Evolutionary conservation across 202 grass and related monocot genomes (phyloP).

Genomic region (Setaria viridis): DNA sequence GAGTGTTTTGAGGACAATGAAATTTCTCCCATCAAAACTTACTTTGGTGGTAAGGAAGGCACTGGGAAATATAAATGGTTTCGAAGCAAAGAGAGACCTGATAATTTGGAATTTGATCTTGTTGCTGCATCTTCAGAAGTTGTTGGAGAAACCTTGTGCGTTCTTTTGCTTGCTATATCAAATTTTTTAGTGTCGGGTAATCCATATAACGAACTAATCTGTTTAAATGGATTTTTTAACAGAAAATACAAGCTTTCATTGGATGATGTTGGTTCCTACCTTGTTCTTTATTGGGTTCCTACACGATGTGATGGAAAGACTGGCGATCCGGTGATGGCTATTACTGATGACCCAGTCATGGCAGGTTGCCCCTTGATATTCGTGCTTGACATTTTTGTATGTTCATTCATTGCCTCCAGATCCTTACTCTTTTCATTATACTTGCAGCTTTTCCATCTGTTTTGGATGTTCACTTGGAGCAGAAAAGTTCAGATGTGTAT

Average conservation of each 20-base stretch:
- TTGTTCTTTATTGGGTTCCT: conserved; percentile 85
- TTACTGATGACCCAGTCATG: conserved; percentile 71
- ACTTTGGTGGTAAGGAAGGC: conserved; percentile 95
- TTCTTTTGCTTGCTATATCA: conserved; percentile 39
- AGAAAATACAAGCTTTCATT: conserved; percentile 84
- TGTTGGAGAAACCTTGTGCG: conserved; percentile 79
- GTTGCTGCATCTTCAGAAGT: conserved; percentile 58
- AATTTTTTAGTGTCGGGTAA: conserved; percentile 38
- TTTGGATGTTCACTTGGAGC: conserved; percentile 76
- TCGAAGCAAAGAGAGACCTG: conserved; percentile 67
- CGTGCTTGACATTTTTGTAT: conserved; percentile 25
- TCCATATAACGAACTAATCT: conserved; percentile 25
- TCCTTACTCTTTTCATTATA: conserved; percentile 41
- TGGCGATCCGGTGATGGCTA: conserved; percentile 66
- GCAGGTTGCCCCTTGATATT: conserved; percentile 67
- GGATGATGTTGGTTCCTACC: conserved; percentile 81
- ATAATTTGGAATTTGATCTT: conserved; percentile 57
- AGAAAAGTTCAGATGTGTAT: conserved; percentile 65
- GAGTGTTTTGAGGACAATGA: conserved; percentile 80
- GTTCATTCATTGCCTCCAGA: conserved; percentile 39
- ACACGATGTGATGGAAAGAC: conserved; percentile 84
- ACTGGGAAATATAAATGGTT: conserved; percentile 84
- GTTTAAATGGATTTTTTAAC: conserved; percentile 52
- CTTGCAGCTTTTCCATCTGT: conserved; percentile 82
- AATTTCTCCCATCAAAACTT: conserved; percentile 82